These are phyloP conservation scores for Radiomyces spectabilis DNA, from an alignment of 192 early-diverging fungal species.

Conservation along the genomic window DNA sequence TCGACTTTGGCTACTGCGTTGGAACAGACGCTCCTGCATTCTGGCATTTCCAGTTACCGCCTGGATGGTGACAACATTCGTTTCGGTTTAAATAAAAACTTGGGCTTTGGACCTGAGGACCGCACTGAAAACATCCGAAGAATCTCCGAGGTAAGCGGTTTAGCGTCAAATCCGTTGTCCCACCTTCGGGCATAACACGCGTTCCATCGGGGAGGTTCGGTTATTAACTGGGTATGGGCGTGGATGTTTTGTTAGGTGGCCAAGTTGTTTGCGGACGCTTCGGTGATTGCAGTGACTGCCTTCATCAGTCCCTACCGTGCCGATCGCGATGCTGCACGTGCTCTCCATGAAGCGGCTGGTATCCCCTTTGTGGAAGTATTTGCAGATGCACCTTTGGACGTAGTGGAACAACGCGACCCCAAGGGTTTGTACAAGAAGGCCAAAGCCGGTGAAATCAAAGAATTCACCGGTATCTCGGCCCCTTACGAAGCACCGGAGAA, in stretches of 20 bases:
- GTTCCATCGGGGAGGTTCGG: too few species aligned
- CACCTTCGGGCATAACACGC: too few species aligned
- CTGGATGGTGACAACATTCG: slow-evolving; percentile 96
- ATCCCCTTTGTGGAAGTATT: slow-evolving; percentile 87
- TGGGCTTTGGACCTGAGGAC: slow-evolving; percentile 86
- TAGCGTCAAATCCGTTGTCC: too few species aligned
- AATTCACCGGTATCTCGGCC: slow-evolving; percentile 91
- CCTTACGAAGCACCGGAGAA: slow-evolving; percentile 82
- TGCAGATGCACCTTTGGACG: slow-evolving; percentile 79
- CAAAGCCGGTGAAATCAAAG: slow-evolving; percentile 87
- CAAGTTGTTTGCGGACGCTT: slow-evolving; percentile 89
- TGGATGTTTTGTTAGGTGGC: slow-evolving; percentile 44
- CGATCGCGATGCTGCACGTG: slow-evolving; percentile 75
- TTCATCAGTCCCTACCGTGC: slow-evolving; percentile 86
- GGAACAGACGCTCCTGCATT: slow-evolving; percentile 80
- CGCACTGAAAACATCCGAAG: slow-evolving; percentile 94
- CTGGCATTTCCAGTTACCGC: slow-evolving; percentile 71
- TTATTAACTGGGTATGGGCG: too few species aligned
- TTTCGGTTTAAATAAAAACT: slow-evolving; percentile 94
- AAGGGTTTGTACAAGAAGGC: slow-evolving; percentile 97
- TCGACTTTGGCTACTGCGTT: slow-evolving; percentile 86
- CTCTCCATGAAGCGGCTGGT: slow-evolving; percentile 63
- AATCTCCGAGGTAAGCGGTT: slow-evolving; percentile 79
- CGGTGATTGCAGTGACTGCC: slow-evolving; percentile 74
- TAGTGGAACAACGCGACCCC: slow-evolving; percentile 87